Evolutionary conservation across 352 stramenopile genomes (phyloP).

Genomic region (Blastocystis sp.): DNA sequence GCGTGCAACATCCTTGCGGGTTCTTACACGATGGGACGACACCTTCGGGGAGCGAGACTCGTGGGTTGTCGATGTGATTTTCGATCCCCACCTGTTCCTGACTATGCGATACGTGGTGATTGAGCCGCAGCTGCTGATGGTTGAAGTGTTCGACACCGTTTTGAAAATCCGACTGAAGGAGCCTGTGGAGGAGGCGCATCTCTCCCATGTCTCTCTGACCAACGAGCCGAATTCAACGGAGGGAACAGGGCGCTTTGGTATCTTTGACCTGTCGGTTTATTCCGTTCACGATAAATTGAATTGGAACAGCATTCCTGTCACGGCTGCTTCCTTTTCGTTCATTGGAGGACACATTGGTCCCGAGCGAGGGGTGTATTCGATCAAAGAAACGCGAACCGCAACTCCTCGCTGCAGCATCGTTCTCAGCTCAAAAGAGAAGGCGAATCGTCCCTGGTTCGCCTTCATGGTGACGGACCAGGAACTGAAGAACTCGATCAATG

Average conservation of each 20-base stretch:
- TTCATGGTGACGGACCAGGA: background rate
- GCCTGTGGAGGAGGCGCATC: background rate
- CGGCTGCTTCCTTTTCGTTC: background rate
- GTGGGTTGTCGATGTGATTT: background rate
- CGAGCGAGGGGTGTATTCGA: background rate
- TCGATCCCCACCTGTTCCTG: background rate
- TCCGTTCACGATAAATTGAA: background rate
- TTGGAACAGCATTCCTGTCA: background rate
- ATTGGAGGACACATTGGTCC: background rate
- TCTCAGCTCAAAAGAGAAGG: background rate
- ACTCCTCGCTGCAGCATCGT: background rate
- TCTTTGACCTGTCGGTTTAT: background rate
- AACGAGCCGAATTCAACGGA: background rate
- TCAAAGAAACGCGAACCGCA: background rate
- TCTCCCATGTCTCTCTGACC: background rate
- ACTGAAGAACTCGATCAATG: background rate
- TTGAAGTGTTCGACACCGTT: background rate
- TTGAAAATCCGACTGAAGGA: background rate
- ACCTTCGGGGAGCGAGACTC: background rate
- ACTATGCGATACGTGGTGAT: conserved; percentile 5
- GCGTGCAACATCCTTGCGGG: background rate
- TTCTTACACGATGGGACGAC: background rate
- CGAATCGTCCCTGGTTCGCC: background rate
- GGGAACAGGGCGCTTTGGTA: background rate
- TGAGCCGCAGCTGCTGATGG: background rate